Evolutionary conservation across 208 protist species (phyloP), one percentile per base, ranked within the genome.

Genomic region (Acanthamoeba castellanii): DNA sequence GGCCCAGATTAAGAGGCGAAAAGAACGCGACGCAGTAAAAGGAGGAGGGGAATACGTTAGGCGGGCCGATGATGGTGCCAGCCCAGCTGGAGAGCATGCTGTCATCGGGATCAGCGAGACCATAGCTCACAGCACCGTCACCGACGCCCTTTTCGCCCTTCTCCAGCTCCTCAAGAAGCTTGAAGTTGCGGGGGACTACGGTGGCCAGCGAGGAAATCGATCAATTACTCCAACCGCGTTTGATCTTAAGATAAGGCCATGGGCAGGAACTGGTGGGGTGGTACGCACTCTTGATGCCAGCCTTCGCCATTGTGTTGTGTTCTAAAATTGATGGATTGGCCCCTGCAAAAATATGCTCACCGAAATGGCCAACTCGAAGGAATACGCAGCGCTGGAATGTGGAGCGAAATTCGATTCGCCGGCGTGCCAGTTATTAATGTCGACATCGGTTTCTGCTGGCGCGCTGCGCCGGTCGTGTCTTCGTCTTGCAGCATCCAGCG

Each of bases 81-180:
- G 95, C 97, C 98, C 98, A 98, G 68, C 82, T 94, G 50, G 66
- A 95, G 37, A 98, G 50, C n/a, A 50, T 96, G 27, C 89, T 98
- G 91, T 98, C 97, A 76, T 97, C 97, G 20, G 59, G 25, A 55
- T 92, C 66, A 37, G 93, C 96, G 25, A 98, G 88, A 89, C 98
- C 98, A 88, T 98, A 98, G 78, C 94, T 97, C 3, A 98, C 95
- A 1, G 88, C 95, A 30, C 96, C 96, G 94, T 98, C 97, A 45
- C 97, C 97, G n/a, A 97, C 61, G 27, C 97, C 97, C 81, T 98
- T 98, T 88, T 98, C 98, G 55, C 98, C 98, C 61, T 98, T 98
- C 66, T 98, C 97, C 45, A 98, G 96, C 95, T 98, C 98, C 61
- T 98, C 97, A 5, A 98, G 95, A 11, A 98, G 96, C 68, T 88